phyloP scores from a whole-genome alignment of 108 stramenopile species.

The Conticribra weissflogii region DNA sequence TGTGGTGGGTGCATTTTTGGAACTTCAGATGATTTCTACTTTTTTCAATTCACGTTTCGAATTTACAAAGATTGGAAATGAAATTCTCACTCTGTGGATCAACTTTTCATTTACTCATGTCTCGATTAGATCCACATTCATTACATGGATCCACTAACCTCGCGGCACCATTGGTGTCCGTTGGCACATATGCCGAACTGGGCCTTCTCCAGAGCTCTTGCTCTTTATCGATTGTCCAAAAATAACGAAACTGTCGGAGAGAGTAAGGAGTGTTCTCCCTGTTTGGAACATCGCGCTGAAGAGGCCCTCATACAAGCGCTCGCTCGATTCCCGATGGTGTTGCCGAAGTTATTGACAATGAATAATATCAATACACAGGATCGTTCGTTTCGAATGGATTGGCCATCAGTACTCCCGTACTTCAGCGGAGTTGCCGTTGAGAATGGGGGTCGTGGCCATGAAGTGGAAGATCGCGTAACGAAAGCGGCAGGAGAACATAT shows the following conservation, averaged over 20 bases:
- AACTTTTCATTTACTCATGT: no score
- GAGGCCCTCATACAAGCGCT: constrained; percentile 45
- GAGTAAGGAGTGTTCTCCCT: no score
- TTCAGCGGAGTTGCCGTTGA: constrained; percentile 13
- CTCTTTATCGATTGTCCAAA: constrained; percentile 56
- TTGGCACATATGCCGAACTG: constrained; percentile 73
- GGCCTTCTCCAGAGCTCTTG: constrained; percentile 81
- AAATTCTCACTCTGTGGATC: no score
- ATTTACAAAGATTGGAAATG: no score
- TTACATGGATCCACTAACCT: constrained; percentile 40
- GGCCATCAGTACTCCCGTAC: constrained; percentile 35
- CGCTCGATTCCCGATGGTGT: constrained; percentile 28
- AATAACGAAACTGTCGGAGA: no score
- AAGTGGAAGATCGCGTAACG: constrained; percentile 20
- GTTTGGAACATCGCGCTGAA: constrained; percentile 21
- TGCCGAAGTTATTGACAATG: constrained; percentile 43
- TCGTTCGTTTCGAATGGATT: constrained; percentile 48
- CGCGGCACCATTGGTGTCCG: constrained; percentile 34
- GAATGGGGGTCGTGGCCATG: not conserved
- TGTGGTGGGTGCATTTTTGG: constrained; percentile 6
- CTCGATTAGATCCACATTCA: constrained; percentile 29
- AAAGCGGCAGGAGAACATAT: constrained; percentile 39
- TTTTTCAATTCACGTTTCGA: not conserved
- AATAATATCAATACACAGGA: constrained; percentile 39
- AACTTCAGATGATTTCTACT: not conserved